Evolutionary conservation across 306 rosid genomes (phyloP).

Genomic region (Medicago arabica): DNA sequence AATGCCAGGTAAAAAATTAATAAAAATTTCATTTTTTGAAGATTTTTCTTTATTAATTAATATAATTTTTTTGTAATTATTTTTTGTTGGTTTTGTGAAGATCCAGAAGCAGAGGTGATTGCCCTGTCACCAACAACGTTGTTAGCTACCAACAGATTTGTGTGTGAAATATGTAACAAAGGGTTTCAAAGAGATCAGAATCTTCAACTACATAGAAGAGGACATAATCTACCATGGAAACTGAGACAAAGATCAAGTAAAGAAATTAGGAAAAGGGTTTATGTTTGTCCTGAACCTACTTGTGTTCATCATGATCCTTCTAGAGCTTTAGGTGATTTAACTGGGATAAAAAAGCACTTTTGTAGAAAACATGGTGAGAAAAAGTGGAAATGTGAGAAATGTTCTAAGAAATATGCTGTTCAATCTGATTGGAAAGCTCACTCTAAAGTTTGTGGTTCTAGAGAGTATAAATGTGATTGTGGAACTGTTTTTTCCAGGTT

Average conservation of each 20-base stretch:
- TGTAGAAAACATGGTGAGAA: conserved; percentile 96
- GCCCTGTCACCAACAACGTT: conserved; percentile 89
- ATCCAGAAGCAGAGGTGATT: conserved; percentile 73
- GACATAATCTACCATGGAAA: conserved; percentile 96
- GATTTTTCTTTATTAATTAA: neutral
- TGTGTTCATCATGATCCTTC: conserved; percentile 95
- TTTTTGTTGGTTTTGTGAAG: neutral
- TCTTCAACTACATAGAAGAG: conserved; percentile 90
- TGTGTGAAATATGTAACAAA: conserved; percentile 91
- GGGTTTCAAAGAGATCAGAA: conserved; percentile 98
- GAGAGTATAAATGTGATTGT: conserved; percentile 96
- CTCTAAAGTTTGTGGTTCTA: conserved; percentile 84
- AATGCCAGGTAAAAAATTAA: conserved; percentile 74
- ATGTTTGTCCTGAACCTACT: conserved; percentile 82
- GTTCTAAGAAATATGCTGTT: conserved; percentile 92
- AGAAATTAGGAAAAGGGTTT: conserved; percentile 84
- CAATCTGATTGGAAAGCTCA: conserved; percentile 99
- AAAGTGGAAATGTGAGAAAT: conserved; percentile 97
- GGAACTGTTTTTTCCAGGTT: conserved; percentile 89
- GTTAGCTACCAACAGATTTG: conserved; percentile 83
- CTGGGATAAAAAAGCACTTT: conserved; percentile 93
- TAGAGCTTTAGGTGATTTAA: conserved; percentile 87
- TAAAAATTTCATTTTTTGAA: neutral
- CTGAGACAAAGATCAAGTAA: conserved; percentile 78
- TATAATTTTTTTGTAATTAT: neutral